Base-by-base conservation (phyloP, 1,284 basidiomycete species). In the Anthracocystis panici-leucophaei region DNA sequence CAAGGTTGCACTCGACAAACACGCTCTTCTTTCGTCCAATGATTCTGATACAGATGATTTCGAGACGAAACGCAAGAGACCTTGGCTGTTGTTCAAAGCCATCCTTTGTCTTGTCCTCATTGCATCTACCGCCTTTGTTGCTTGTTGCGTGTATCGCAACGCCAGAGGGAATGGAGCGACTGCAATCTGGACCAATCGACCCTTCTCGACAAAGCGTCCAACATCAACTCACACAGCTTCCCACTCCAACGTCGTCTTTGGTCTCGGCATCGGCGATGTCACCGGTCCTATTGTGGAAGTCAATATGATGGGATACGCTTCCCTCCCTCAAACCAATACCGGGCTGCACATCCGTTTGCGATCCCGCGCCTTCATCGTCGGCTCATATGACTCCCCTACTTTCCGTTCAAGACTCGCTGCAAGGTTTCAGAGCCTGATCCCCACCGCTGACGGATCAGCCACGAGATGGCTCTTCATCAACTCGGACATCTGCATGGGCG, bases 301-400 rank as follows among this genome's bases (percentile, higher is more conserved):
- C 18, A 67, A 58, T 53, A 61, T 45, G 65, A 79, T 92, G 91
- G 92, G 92, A 7, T 93, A 93, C 82, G 92, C 92, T 0, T 88
- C 86, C 16, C 82, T 91, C 11, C 83, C 87, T 0, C 92, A 93
- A 82, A 91, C 89, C 2, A 91, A 91, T 81, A 92, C 91, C 0
- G 92, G 92, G 5, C 86, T 93, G 57, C 91, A 93, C 83, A 91
- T 93, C 90, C 89, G 92, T 25, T 90, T 92, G 82, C 89, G 91
- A 49, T 90, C 90, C 75, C 89, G 92, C 14, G 92, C 91, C 0
- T 93, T 91, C 85, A 91, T 93, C 77, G 86, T 93, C 40, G 92
- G 91, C 16, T 65, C 62, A 7, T 21, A 46, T 8, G 51, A 61
- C 2, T 12, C 61, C 0, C 12, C 46, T 6, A 9, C 27, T 16